Conservation (phyloP, 768 basidiomycete species). For the Podaxis pistillaris region DNA sequence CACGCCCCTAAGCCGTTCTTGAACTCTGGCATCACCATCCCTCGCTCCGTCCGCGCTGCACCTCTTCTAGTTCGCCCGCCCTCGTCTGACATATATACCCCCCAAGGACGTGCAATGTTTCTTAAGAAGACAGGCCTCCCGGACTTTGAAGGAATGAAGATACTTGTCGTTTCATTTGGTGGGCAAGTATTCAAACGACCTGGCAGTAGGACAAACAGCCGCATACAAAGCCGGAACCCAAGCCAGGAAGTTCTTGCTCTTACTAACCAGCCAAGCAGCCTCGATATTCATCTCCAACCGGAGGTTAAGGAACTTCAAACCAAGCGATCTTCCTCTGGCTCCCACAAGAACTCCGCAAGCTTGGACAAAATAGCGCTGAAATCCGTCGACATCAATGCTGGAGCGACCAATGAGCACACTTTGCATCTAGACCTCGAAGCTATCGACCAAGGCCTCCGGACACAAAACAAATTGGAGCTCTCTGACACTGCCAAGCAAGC, state of each 20-base stretch:
- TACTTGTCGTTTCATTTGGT: slow-evolving; percentile 79
- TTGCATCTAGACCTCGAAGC: neutral
- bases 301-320: neutral
- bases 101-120: slow-evolving; percentile 50
- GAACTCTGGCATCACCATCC: slow-evolving; percentile 12
- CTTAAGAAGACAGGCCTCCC: slow-evolving; percentile 63
- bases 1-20: slow-evolving; percentile 43
- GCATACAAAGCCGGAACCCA: slow-evolving; percentile 26
- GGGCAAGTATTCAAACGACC: slow-evolving; percentile 71
- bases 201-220: slow-evolving; percentile 35
- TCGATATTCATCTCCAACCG: neutral
- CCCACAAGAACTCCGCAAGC: neutral
- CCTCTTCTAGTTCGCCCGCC: slow-evolving; percentile 74
- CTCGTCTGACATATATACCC: slow-evolving; percentile 43
- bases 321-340: neutral
- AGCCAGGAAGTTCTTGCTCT: slow-evolving; percentile 23
- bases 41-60: slow-evolving; percentile 44
- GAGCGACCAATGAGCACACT: neutral
- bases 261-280: neutral
- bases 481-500: neutral
- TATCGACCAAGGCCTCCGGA: neutral
- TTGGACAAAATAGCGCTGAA: neutral
- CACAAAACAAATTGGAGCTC: neutral
- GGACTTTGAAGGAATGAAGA: slow-evolving; percentile 46
- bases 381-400: neutral